Evolutionary conservation across 2,329 filamentous ascomycete genomes (phyloP).

Genomic region (Byssoonygena ceratinophila): DNA sequence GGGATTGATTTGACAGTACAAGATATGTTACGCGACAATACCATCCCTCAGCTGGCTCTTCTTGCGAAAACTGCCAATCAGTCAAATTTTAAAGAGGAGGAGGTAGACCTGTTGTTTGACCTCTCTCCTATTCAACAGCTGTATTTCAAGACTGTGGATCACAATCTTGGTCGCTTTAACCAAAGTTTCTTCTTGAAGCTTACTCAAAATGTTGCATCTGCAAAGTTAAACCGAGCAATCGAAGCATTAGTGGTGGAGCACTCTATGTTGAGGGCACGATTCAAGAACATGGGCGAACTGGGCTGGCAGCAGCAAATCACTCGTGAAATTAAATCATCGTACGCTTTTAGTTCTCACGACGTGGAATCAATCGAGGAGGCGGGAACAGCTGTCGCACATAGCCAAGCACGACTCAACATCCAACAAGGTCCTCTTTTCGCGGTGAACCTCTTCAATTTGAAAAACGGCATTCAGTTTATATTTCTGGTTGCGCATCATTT

Average conservation of each 20-base stretch:
- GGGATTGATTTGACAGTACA: slow-evolving; percentile 5
- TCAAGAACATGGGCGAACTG: slow-evolving; percentile 18
- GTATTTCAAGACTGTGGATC: slow-evolving; percentile 28
- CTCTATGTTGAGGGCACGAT: slow-evolving; percentile 32
- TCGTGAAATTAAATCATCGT: slow-evolving; percentile 13
- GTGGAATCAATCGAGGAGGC: not conserved
- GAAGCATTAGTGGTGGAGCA: slow-evolving; percentile 27
- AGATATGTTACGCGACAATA: slow-evolving; percentile 10
- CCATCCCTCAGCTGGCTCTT: slow-evolving; percentile 7
- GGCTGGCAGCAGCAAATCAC: slow-evolving; percentile 25
- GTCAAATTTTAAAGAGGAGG: slow-evolving; percentile 20
- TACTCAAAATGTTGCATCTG: slow-evolving; percentile 21
- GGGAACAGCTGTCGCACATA: slow-evolving; percentile 20
- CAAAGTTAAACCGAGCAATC: slow-evolving; percentile 23
- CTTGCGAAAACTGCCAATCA: not conserved
- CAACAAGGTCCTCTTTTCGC: slow-evolving; percentile 33
- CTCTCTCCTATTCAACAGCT: slow-evolving; percentile 32
- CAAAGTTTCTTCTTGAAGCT: slow-evolving; percentile 30
- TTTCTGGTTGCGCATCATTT: slow-evolving; percentile 30
- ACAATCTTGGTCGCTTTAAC: slow-evolving; percentile 31
- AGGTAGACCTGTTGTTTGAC: slow-evolving; percentile 24
- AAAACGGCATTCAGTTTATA: slow-evolving; percentile 24
- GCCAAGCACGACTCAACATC: slow-evolving; percentile 28
- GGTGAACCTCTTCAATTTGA: slow-evolving; percentile 33
- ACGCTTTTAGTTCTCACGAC: not conserved